These are phyloP conservation scores for Chlorella sp. DNA, from an alignment of 139 green algal species.

Conservation along the genomic window DNA sequence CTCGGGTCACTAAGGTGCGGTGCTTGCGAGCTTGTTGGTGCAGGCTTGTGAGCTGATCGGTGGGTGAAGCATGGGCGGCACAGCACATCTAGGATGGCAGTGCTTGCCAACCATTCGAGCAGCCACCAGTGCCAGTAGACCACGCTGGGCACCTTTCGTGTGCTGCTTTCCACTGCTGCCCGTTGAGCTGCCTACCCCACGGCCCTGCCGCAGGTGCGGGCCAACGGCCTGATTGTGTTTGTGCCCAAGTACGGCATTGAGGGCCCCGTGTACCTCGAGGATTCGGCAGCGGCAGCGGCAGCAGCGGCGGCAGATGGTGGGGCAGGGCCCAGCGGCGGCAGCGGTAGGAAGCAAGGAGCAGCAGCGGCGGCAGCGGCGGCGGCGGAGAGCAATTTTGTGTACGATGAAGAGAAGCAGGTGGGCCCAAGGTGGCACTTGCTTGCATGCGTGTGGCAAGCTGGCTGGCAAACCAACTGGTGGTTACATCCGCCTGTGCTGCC, in stretches of 20 bases:
- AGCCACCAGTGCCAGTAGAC: too few relatives aligned
- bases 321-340: background rate
- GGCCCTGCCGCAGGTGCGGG: constrained; percentile 66
- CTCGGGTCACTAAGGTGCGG: constrained; percentile 80
- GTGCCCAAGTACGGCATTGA: constrained; percentile 99
- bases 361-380: background rate
- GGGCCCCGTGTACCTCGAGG: constrained; percentile 79
- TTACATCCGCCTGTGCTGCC: background rate
- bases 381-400: constrained; percentile 29
- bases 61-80: too few relatives aligned
- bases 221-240: constrained; percentile 95
- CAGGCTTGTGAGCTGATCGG: too few relatives aligned
- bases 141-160: too few relatives aligned
- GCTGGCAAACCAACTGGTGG: too few relatives aligned
- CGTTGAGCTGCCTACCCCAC: background rate
- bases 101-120: too few relatives aligned
- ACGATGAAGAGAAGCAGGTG: constrained; percentile 50
- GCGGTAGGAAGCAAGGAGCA: background rate
- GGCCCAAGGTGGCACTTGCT: background rate
- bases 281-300: background rate
- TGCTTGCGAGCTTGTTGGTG: background rate
- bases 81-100: too few relatives aligned
- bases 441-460: too few relatives aligned
- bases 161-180: background rate
- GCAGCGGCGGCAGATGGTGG: constrained; percentile 6